Evolutionary conservation across 2,329 filamentous ascomycete genomes (phyloP).

Genomic region (Pseudogymnoascus sp.): DNA sequence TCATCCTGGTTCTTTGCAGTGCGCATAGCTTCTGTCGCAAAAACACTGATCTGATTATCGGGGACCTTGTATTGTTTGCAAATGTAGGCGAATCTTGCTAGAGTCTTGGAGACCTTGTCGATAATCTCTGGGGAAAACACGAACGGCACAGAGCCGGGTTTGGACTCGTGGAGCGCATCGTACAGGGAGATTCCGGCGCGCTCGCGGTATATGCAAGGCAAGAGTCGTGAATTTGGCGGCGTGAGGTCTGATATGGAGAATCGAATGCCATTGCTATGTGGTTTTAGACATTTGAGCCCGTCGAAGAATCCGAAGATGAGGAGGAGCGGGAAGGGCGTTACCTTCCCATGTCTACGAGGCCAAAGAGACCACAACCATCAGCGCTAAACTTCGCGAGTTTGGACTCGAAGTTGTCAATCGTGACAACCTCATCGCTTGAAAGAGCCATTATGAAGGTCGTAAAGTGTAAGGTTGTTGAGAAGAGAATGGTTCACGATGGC

Average conservation of each 20-base stretch:
- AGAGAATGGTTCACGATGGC: not conserved
- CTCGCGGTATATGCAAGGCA: slow-evolving; percentile 72
- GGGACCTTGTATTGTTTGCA: slow-evolving; percentile 66
- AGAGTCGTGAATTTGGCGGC: slow-evolving; percentile 62
- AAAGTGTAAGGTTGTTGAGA: not conserved
- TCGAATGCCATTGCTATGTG: slow-evolving; percentile 75
- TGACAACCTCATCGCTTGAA: slow-evolving; percentile 24
- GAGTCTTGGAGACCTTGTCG: slow-evolving; percentile 54
- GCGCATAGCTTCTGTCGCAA: slow-evolving; percentile 86
- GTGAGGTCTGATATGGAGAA: slow-evolving; percentile 84
- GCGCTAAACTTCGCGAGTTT: slow-evolving; percentile 25
- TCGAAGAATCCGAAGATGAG: not conserved
- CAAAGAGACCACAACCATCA: slow-evolving; percentile 25
- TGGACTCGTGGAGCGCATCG: slow-evolving; percentile 61
- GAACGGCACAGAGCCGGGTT: slow-evolving; percentile 28
- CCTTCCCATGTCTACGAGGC: slow-evolving; percentile 33
- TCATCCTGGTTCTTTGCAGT: slow-evolving; percentile 67
- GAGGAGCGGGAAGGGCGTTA: slow-evolving; percentile 17
- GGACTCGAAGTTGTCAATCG: slow-evolving; percentile 27
- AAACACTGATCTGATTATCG: slow-evolving; percentile 58
- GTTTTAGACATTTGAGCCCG: slow-evolving; percentile 15
- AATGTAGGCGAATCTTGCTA: slow-evolving; percentile 65
- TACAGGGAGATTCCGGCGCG: slow-evolving; percentile 80
- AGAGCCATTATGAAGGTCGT: slow-evolving; percentile 18
- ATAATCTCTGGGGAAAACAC: slow-evolving; percentile 54